phyloP scores from a whole-genome alignment of 1,139 yeast species.

The Candida anutae region DNA sequence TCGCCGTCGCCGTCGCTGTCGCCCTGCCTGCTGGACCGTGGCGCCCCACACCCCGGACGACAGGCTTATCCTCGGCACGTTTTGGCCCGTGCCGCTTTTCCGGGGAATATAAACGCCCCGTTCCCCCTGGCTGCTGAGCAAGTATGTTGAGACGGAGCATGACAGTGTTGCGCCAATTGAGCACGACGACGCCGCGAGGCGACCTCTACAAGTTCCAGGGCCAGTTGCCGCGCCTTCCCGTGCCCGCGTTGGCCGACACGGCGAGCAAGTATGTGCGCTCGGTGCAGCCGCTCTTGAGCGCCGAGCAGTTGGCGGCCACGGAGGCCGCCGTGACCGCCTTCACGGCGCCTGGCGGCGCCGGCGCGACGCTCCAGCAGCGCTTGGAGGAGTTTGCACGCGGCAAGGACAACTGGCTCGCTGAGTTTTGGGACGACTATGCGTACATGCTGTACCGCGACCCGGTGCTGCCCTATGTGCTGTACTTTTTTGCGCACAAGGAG shows the following conservation, averaged over 20 bases:
- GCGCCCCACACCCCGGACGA: too few species aligned
- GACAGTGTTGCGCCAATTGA: conserved; percentile 12
- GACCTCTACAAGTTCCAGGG: conserved; percentile 67
- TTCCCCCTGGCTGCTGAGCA: too few species aligned
- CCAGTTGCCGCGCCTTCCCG: conserved; percentile 78
- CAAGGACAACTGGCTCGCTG: conserved; percentile 84
- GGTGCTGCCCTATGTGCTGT: conserved; percentile 86
- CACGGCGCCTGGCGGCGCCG: conserved; percentile 52
- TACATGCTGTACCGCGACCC: conserved; percentile 90
- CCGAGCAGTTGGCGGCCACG: conserved; percentile 48
- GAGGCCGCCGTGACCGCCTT: conserved; percentile 61
- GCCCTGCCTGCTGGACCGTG: too few species aligned
- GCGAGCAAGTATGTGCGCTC: conserved; percentile 62
- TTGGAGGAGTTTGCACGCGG: conserved; percentile 50
- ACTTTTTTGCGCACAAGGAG: conserved; percentile 81
- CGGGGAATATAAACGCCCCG: too few species aligned
- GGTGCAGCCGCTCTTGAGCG: conserved; percentile 58
- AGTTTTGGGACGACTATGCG: conserved; percentile 93
- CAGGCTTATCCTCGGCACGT: too few species aligned
- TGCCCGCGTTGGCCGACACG: conserved; percentile 73
- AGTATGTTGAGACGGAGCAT: conserved; percentile 2
- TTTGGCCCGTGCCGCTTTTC: too few species aligned
- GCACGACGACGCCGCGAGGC: conserved; percentile 44
- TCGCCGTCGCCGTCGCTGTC: too few species aligned
- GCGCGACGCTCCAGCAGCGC: conserved; percentile 62